These are phyloP conservation scores for Trichoderma orchidacearum DNA, from an alignment of 495 filamentous ascomycete genomes.

Conservation along the genomic window DNA sequence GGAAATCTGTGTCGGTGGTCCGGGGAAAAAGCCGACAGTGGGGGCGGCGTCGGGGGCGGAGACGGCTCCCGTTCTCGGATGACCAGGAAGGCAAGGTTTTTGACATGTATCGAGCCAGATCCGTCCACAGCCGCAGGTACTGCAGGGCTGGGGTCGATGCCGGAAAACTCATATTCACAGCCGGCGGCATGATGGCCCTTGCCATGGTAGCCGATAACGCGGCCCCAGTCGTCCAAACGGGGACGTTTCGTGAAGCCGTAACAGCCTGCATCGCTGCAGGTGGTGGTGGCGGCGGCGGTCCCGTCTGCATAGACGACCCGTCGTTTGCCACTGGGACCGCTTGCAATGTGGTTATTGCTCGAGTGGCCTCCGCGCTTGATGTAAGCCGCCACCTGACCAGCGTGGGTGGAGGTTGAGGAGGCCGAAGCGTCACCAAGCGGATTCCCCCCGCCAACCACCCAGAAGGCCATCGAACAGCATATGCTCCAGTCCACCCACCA, in stretches of 20 bases:
- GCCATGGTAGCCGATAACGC: background rate
- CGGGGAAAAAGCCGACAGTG: background rate
- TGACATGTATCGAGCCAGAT: background rate
- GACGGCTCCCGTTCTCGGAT: background rate
- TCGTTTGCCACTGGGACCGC: background rate
- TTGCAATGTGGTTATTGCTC: background rate
- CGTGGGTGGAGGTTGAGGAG: background rate
- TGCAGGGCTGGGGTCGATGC: background rate
- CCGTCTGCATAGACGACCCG: background rate
- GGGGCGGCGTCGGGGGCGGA: background rate
- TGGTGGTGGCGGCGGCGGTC: background rate
- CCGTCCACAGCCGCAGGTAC: background rate
- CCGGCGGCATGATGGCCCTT: background rate
- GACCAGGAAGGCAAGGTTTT: constrained; percentile 4
- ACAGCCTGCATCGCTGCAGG: background rate
- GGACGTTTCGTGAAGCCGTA: background rate
- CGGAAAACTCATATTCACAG: background rate
- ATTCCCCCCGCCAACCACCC: constrained; percentile 4
- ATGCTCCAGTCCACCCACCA: constrained; percentile 1
- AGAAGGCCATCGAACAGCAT: constrained; percentile 6
- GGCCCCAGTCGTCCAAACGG: background rate
- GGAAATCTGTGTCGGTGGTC: background rate
- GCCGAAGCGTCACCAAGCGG: background rate
- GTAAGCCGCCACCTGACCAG: background rate
- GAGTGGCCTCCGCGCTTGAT: background rate